These are phyloP conservation scores for Fraxinus paxiana DNA, from an alignment of 305 asterid species.

Conservation along the genomic window DNA sequence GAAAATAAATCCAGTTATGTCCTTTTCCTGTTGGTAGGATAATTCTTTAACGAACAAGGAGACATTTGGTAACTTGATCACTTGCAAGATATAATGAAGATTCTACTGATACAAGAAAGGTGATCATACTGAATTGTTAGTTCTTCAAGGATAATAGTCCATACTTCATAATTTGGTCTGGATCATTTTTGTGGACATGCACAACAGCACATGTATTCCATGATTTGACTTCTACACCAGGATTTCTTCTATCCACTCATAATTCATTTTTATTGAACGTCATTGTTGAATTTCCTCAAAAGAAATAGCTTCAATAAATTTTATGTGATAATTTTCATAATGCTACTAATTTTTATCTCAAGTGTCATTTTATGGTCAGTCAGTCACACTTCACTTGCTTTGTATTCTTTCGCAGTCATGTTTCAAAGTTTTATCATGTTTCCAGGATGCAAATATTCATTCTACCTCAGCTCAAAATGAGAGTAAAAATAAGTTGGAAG, in stretches of 20 bases:
- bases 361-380: constrained; percentile 21
- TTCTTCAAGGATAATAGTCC: constrained; percentile 16
- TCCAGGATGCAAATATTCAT: constrained; percentile 47
- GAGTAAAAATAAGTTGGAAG: constrained; percentile 45
- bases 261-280: not conserved
- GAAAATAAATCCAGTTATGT: constrained; percentile 6
- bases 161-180: constrained; percentile 2
- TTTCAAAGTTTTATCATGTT: constrained; percentile 23
- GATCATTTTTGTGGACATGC: constrained; percentile 7
- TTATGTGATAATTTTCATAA: constrained; percentile 1
- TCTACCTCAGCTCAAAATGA: constrained; percentile 35
- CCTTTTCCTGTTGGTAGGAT: constrained; percentile 9
- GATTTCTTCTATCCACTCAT: constrained; percentile 11
- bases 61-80: not conserved
- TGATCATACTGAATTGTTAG: not conserved
- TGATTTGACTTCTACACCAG: not conserved
- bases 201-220: constrained; percentile 5
- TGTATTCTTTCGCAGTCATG: constrained; percentile 12
- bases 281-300: constrained; percentile 2
- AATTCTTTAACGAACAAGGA: not conserved
- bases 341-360: constrained; percentile 15
- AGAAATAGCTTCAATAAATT: constrained; percentile 10
- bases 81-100: constrained; percentile 5
- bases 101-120: constrained; percentile 10
- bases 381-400: constrained; percentile 19